These are phyloP conservation scores for Raddia guianensis DNA, from an alignment of 176 grass and related monocot genomes.

Conservation along the genomic window DNA sequence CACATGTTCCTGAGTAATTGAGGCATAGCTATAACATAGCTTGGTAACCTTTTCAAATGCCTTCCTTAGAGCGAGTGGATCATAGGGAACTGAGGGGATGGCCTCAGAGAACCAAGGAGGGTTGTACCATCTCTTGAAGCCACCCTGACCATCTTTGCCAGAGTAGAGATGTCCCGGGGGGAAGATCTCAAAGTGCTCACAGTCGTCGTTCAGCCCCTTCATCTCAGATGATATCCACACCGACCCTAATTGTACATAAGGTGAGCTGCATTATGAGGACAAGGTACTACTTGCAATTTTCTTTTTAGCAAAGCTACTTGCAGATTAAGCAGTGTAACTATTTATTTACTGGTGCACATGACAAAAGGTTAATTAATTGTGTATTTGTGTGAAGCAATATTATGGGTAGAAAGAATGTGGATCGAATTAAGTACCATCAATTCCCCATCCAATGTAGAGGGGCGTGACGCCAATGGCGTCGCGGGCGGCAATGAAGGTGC, in stretches of 20 bases:
- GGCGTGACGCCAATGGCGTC: conserved; percentile 84
- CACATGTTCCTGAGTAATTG: no score
- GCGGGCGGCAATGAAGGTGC: conserved; percentile 69
- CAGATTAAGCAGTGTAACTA: not conserved
- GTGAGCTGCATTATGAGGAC: conserved; percentile 10
- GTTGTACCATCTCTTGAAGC: conserved; percentile 83
- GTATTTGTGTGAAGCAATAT: not conserved
- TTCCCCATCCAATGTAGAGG: conserved; percentile 83
- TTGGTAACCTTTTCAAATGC: conserved; percentile 70
- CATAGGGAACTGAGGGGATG: conserved; percentile 53
- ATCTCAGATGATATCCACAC: conserved; percentile 93
- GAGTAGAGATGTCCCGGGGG: conserved; percentile 84
- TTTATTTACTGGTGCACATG: not conserved
- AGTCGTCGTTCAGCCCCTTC: conserved; percentile 80
- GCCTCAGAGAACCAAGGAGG: conserved; percentile 64
- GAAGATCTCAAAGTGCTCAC: conserved; percentile 85
- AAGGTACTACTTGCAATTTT: not conserved
- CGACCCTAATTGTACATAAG: conserved; percentile 45
- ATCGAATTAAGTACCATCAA: conserved; percentile 54
- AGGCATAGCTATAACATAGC: not conserved
- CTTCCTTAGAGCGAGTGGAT: conserved; percentile 57
- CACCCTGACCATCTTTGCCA: conserved; percentile 35
- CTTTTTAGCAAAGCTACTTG: not conserved
- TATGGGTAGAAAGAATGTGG: not conserved
- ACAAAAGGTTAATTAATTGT: not conserved